These are phyloP conservation scores for Fusarium goolgardi DNA, from an alignment of 2,329 filamentous ascomycete genomes.

Conservation along the genomic window DNA sequence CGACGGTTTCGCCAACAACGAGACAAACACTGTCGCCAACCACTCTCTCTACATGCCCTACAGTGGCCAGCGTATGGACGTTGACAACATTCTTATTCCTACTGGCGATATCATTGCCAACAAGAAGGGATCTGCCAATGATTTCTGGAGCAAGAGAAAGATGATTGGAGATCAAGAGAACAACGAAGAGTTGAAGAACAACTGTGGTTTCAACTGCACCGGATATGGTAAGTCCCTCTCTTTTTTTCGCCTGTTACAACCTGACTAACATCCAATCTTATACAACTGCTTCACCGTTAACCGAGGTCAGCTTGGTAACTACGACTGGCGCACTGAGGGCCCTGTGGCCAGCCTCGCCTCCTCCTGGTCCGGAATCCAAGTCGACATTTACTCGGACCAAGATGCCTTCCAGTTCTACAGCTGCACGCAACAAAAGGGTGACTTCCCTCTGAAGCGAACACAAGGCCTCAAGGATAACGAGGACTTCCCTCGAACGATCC, in stretches of 20 bases:
- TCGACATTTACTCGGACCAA: slow-evolving; percentile 87
- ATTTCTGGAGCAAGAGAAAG: slow-evolving; percentile 86
- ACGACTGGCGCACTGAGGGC: slow-evolving; percentile 71
- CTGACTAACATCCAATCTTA: slow-evolving; percentile 40
- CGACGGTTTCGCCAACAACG: slow-evolving; percentile 80
- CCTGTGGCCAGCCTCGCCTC: slow-evolving; percentile 76
- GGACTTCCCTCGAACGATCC: slow-evolving; percentile 70
- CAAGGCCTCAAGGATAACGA: slow-evolving; percentile 71
- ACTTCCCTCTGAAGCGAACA: slow-evolving; percentile 73
- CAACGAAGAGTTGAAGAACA: slow-evolving; percentile 70
- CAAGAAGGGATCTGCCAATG: slow-evolving; percentile 74
- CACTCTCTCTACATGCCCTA: slow-evolving; percentile 80
- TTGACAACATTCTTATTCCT: slow-evolving; percentile 78
- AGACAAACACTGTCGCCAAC: slow-evolving; percentile 73
- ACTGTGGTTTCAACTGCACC: slow-evolving; percentile 84
- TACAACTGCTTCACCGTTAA: slow-evolving; percentile 78
- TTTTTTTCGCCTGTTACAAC: fast-evolving
- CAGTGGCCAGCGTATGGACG: slow-evolving; percentile 74
- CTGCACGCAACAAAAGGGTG: slow-evolving; percentile 81
- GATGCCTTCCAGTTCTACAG: slow-evolving; percentile 89
- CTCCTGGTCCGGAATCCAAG: slow-evolving; percentile 81
- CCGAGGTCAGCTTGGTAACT: slow-evolving; percentile 66
- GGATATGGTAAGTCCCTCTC: slow-evolving; percentile 75
- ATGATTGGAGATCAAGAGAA: slow-evolving; percentile 77
- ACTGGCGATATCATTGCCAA: slow-evolving; percentile 81